Conservation (phyloP, 2,329 filamentous ascomycete genomes). For the Camptophora hylomeconis region DNA sequence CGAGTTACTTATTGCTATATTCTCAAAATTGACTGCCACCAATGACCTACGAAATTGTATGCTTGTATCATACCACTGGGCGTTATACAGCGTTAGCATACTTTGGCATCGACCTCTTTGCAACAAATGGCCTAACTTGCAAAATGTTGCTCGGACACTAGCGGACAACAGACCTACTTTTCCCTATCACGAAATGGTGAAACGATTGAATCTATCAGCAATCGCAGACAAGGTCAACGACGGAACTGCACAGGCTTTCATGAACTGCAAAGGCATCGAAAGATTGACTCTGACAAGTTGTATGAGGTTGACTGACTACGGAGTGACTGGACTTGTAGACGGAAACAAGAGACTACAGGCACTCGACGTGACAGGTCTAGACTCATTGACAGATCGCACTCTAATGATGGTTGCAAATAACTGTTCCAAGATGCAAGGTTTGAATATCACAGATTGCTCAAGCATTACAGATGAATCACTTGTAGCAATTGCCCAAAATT, state of each 20-base stretch:
- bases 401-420: constrained; percentile 66
- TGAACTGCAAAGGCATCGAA: constrained; percentile 80
- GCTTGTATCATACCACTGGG: constrained; percentile 90
- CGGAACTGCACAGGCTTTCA: constrained; percentile 71
- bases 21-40: constrained; percentile 65
- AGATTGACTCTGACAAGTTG: constrained; percentile 87
- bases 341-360: constrained; percentile 73
- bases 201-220: constrained; percentile 76
- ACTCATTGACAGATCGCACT: constrained; percentile 68
- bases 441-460: constrained; percentile 81
- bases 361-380: constrained; percentile 74
- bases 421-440: constrained; percentile 73
- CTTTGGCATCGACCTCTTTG: constrained; percentile 92
- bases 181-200: constrained; percentile 78
- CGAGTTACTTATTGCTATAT: constrained; percentile 88
- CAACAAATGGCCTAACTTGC: constrained; percentile 70
- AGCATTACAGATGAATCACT: constrained; percentile 79
- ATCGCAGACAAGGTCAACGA: constrained; percentile 70
- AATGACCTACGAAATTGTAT: constrained; percentile 75
- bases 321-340: constrained; percentile 64
- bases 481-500: constrained; percentile 64
- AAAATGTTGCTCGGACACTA: constrained; percentile 63
- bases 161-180: constrained; percentile 57
- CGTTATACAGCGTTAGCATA: constrained; percentile 78
- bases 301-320: constrained; percentile 67